Percentiles rank a stretch among this genome's conserved stretches.
Evolutionary conservation across 2,329 filamentous ascomycete genomes (phyloP).

Genomic region (Pseudonectria foliicola): DNA sequence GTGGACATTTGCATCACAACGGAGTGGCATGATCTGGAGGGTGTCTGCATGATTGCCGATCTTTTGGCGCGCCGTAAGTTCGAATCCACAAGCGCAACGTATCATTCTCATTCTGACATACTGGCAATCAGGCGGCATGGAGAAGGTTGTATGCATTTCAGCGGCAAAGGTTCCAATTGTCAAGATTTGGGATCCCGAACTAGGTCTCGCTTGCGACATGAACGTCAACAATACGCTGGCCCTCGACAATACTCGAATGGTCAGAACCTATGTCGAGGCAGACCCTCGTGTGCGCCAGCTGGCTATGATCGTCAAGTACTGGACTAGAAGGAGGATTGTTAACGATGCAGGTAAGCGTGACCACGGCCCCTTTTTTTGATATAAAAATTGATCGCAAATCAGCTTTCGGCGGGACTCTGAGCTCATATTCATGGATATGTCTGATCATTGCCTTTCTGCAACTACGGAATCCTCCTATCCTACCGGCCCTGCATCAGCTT

Average conservation of each 20-base stretch:
- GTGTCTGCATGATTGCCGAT: constrained; percentile 84
- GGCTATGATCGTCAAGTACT: constrained; percentile 96
- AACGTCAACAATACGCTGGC: constrained; percentile 97
- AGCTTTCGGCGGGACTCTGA: constrained; percentile 90
- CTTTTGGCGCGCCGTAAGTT: constrained; percentile 75
- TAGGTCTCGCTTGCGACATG: constrained; percentile 88
- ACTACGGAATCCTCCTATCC: constrained; percentile 71
- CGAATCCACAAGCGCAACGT: background rate
- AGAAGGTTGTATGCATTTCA: constrained; percentile 90
- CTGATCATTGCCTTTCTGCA: constrained; percentile 96
- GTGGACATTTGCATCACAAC: constrained; percentile 98
- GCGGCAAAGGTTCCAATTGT: constrained; percentile 97
- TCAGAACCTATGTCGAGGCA: constrained; percentile 90
- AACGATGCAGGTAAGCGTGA: constrained; percentile 85
- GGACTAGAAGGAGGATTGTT: constrained; percentile 85
- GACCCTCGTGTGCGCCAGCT: constrained; percentile 85
- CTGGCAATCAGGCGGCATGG: constrained; percentile 72
- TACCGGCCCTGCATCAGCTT: constrained; percentile 77
- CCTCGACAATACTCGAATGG: constrained; percentile 95
- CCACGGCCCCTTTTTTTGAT: background rate
- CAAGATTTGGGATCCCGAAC: constrained; percentile 95
- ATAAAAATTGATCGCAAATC: constrained; percentile 15
- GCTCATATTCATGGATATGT: constrained; percentile 99
- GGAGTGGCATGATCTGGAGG: constrained; percentile 76
- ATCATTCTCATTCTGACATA: background rate